phyloP scores from a whole-genome alignment of 768 basidiomycete genomes.

The Amanita subjunquillea region DNA sequence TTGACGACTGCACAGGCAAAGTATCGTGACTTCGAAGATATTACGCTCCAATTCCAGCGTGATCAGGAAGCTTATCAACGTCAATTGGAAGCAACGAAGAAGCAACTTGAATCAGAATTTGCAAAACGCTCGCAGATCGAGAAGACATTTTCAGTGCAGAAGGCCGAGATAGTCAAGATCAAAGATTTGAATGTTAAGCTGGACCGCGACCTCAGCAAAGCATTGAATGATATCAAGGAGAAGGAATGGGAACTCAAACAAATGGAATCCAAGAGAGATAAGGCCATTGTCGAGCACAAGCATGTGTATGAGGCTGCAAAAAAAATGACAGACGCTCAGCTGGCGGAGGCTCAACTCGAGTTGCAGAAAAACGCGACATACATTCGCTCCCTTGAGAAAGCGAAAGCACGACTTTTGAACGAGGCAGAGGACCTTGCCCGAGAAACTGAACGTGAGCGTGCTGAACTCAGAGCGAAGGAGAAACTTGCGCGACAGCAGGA shows the following conservation, averaged over 20 bases:
- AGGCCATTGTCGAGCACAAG: slow-evolving; percentile 97
- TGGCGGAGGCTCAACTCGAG: slow-evolving; percentile 72
- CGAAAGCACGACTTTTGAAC: slow-evolving; percentile 57
- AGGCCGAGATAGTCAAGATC: slow-evolving; percentile 56
- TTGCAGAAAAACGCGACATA: slow-evolving; percentile 63
- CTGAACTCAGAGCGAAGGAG: slow-evolving; percentile 57
- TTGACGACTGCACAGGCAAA: slow-evolving; percentile 62
- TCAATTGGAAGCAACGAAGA: slow-evolving; percentile 58
- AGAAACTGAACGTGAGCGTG: slow-evolving; percentile 62
- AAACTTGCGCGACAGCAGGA: slow-evolving; percentile 55
- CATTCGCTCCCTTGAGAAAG: slow-evolving; percentile 82
- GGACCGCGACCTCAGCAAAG: slow-evolving; percentile 74
- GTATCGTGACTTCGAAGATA: slow-evolving; percentile 82
- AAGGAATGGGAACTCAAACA: slow-evolving; percentile 85
- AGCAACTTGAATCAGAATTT: slow-evolving; percentile 67
- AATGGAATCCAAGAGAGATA: slow-evolving; percentile 81
- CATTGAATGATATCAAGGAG: slow-evolving; percentile 66
- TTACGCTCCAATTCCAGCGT: slow-evolving; percentile 72
- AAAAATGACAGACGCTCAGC: slow-evolving; percentile 84
- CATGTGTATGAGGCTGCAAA: slow-evolving; percentile 96
- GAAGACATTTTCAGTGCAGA: slow-evolving; percentile 47
- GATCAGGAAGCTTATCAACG: slow-evolving; percentile 68
- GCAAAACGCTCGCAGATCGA: slow-evolving; percentile 71
- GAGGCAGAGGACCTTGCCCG: slow-evolving; percentile 79
- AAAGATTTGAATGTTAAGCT: slow-evolving; percentile 63